Evolutionary conservation across 768 basidiomycete species (phyloP).

Genomic region (Xerocomus potaroensis): DNA sequence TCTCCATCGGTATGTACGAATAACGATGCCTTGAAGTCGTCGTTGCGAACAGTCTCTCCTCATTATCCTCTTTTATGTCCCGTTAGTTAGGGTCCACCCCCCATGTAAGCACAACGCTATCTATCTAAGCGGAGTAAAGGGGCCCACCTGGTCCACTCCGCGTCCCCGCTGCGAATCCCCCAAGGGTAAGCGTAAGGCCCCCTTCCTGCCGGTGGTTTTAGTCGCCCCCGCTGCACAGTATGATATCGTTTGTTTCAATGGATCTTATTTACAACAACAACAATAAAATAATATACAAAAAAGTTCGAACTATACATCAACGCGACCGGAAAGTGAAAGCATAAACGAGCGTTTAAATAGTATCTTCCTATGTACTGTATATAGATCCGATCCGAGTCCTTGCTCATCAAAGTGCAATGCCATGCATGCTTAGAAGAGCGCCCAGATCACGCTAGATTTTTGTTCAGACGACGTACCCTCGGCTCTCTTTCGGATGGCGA

Average conservation of each 20-base stretch:
- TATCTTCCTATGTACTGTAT: background rate
- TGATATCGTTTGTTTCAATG: no score
- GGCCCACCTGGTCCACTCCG: no score
- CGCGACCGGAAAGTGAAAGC: background rate
- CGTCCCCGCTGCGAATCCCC: no score
- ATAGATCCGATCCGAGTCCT: constrained; percentile 1
- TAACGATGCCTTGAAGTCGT: background rate
- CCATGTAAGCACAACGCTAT: no score
- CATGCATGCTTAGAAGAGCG: constrained; percentile 9
- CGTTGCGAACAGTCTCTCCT: no score
- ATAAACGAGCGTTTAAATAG: background rate
- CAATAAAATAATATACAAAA: background rate
- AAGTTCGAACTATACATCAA: constrained; percentile 4
- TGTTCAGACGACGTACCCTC: constrained; percentile 19
- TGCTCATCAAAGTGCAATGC: background rate
- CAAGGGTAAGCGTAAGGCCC: no score
- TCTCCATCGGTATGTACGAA: background rate
- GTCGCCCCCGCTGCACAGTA: no score
- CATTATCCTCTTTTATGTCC: no score
- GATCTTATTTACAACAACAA: background rate
- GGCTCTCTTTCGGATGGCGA: constrained; percentile 18
- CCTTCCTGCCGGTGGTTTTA: no score
- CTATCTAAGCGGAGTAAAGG: no score
- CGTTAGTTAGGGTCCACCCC: no score
- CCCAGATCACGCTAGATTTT: constrained; percentile 11